These are phyloP conservation scores for Carex kokanica DNA, from an alignment of 176 grass and related monocot genomes.

Conservation along the genomic window DNA sequence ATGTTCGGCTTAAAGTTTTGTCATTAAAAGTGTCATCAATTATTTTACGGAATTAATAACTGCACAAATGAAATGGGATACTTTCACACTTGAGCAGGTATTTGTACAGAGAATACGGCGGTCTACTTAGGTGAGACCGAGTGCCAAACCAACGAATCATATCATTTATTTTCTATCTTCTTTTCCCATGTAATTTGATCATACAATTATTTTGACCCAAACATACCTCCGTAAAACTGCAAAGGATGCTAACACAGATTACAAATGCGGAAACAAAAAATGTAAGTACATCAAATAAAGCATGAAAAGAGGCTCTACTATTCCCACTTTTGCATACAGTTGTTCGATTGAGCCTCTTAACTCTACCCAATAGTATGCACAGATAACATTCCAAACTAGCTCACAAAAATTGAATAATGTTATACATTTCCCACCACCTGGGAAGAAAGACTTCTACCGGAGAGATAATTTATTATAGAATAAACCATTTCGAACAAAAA, in stretches of 20 bases:
- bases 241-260: not conserved
- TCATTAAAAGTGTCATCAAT: too few relatives aligned
- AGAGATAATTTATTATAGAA: constrained; percentile 11
- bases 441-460: constrained; percentile 8
- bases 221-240: not conserved
- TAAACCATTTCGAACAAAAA: constrained; percentile 31
- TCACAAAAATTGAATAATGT: constrained; percentile 16
- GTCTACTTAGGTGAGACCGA: too few relatives aligned
- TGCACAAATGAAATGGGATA: not conserved
- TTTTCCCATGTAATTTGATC: not conserved
- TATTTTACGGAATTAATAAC: not conserved
- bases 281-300: constrained; percentile 14
- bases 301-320: constrained; percentile 17
- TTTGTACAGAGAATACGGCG: too few relatives aligned
- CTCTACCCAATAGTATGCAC: constrained; percentile 21
- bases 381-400: constrained; percentile 16
- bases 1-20: too few relatives aligned
- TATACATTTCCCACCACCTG: constrained; percentile 13
- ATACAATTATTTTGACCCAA: not conserved
- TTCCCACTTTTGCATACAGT: constrained; percentile 14
- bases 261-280: constrained; percentile 11
- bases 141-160: not conserved
- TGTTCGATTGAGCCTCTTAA: constrained; percentile 10
- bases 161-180: not conserved
- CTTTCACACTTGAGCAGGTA: not conserved